Conservation (phyloP, 2,329 filamentous ascomycete species). For the Ophiostoma australiae region DNA sequence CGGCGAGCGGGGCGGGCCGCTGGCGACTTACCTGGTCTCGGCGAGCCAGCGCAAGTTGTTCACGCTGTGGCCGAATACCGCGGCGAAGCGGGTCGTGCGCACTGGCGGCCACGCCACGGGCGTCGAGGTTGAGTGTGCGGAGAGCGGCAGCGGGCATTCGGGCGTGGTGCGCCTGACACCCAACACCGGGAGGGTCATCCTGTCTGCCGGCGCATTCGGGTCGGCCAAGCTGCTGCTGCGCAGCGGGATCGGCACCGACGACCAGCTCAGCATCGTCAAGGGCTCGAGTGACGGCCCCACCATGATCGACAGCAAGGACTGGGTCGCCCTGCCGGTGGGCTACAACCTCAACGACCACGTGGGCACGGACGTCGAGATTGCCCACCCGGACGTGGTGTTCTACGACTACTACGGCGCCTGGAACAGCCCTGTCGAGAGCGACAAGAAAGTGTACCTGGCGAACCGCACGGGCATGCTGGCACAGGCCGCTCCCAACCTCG, state of each 20-base stretch:
- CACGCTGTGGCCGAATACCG: not conserved
- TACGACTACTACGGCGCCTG: not conserved
- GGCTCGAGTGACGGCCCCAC: conserved; percentile 42
- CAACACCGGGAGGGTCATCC: conserved; percentile 58
- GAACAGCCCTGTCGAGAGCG: no score
- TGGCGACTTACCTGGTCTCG: no score
- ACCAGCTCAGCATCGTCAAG: conserved; percentile 52
- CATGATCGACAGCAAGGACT: conserved; percentile 47
- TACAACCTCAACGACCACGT: conserved; percentile 54
- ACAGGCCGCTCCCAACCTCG: no score
- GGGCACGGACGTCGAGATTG: not conserved
- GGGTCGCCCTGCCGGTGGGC: conserved; percentile 56
- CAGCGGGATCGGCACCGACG: conserved; percentile 61
- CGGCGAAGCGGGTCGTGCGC: not conserved
- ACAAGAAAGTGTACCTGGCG: no score
- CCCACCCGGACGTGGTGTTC: not conserved
- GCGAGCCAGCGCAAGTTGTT: no score
- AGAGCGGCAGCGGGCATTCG: conserved; percentile 47
- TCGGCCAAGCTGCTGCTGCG: conserved; percentile 64
- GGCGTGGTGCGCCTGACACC: conserved; percentile 49
- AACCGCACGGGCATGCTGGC: no score
- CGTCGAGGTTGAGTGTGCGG: conserved; percentile 52
- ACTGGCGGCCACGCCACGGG: conserved; percentile 36
- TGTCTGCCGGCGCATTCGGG: conserved; percentile 64
- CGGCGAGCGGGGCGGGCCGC: no score